These are phyloP conservation scores for Sclerotinia glacialis DNA, from an alignment of 2,329 filamentous ascomycete species.

Conservation along the genomic window DNA sequence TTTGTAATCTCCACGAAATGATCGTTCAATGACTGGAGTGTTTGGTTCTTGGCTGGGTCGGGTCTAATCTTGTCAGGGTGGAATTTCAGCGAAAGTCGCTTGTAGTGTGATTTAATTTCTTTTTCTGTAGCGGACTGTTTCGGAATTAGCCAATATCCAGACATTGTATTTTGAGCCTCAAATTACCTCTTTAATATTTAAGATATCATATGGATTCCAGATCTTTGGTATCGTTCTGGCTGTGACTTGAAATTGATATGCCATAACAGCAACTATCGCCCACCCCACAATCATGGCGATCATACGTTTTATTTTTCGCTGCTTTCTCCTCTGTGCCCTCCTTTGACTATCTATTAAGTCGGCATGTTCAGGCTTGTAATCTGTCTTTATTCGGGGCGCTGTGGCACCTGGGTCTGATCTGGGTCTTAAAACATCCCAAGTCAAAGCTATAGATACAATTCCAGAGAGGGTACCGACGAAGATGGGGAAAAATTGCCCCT, in stretches of 20 bases:
- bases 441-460: constrained; percentile 85
- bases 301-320: constrained; percentile 82
- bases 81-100: constrained; percentile 76
- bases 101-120: constrained; percentile 89
- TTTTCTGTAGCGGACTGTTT: constrained; percentile 75
- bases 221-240: constrained; percentile 69
- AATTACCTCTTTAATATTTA: constrained; percentile 75
- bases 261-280: constrained; percentile 82
- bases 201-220: constrained; percentile 96
- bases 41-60: constrained; percentile 85
- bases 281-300: constrained; percentile 75
- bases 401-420: constrained; percentile 74
- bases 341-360: constrained; percentile 80
- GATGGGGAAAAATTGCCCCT: constrained; percentile 98
- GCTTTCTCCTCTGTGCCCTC: constrained; percentile 82
- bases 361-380: constrained; percentile 78
- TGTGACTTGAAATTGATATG: constrained; percentile 83
- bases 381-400: constrained; percentile 76
- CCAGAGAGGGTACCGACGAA: constrained; percentile 90
- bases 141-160: constrained; percentile 29
- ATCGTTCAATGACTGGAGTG: constrained; percentile 76
- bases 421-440: constrained; percentile 80
- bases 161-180: neutral
- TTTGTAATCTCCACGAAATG: constrained; percentile 94
- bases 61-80: constrained; percentile 92